Evolutionary conservation across 768 basidiomycete genomes (phyloP), one percentile per base, ranked within the genome.

Genomic region (Leucosporidium yakuticum): DNA sequence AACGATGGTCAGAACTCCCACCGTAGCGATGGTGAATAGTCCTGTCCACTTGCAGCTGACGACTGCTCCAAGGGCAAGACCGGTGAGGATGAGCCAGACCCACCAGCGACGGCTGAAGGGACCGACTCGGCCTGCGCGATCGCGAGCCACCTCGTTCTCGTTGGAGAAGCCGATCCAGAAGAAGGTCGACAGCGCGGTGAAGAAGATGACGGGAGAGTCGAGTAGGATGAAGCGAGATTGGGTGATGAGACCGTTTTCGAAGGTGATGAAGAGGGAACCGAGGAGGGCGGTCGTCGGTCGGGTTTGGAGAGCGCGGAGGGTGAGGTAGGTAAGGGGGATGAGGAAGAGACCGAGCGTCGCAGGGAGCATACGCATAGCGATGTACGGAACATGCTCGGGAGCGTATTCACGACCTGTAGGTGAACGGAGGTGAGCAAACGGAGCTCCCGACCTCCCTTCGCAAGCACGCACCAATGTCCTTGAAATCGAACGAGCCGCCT

Each of bases 41-140:
- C 96, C 96, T 51, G 98, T 95, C 96, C 95, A 98, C 79, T 98
- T 99, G 82, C 91, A 91, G 75, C 88, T 89, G 39, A 88, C 85
- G 59, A 95, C 92, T 7, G 94, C 93, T 48, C 96, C 96, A 31
- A 99, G 86, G 0, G 88, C 85, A 20, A 95, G 81, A 36, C 96
- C 96, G 3, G 90, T 89, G 50, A 97, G 83, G 19, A 84, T 79
- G 39, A 98, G 87, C 89, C 91, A 95, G 0, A 83, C 81, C 96
- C 96, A 99, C 96, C 96, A 98, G 4, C 82, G 79, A 15, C 85
- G 81, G 2, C 88, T 88, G 80, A 98, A 99, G 0, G 91, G 87
- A 60, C 85, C 82, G 36, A 71, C 67, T 17, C 36, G 49, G 21
- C 70, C 70, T 4, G 50, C 51, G 2, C 64, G 54, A 56, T 72